Conservation (phyloP, 768 basidiomycete species). For the Pisolithus albus region DNA sequence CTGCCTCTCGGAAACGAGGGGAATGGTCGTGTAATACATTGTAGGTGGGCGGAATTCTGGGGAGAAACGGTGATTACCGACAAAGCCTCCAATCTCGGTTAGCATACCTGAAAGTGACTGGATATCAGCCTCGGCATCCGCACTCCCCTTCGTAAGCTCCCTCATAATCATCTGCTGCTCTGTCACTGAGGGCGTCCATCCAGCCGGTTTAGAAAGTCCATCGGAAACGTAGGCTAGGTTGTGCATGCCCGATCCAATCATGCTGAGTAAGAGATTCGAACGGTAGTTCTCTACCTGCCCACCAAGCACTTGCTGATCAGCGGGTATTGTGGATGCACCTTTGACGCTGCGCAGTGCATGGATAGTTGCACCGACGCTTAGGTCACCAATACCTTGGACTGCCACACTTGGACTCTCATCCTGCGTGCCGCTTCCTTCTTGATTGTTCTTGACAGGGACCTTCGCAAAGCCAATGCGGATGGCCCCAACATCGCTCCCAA, state of each 20-base stretch:
- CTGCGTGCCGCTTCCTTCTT: slow-evolving; percentile 50
- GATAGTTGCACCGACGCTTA: slow-evolving; percentile 84
- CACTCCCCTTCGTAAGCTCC: slow-evolving; percentile 72
- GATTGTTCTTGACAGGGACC: slow-evolving; percentile 86
- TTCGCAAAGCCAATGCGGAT: slow-evolving; percentile 96
- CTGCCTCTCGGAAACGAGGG: slow-evolving; percentile 76
- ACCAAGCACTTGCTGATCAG: slow-evolving; percentile 88
- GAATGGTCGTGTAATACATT: slow-evolving; percentile 96
- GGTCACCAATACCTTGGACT: slow-evolving; percentile 76
- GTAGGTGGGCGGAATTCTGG: slow-evolving; percentile 87
- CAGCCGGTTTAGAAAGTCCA: slow-evolving; percentile 51
- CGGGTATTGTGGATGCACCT: slow-evolving; percentile 87
- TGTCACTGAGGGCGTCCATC: slow-evolving; percentile 70
- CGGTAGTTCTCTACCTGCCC: slow-evolving; percentile 93
- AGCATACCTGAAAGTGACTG: slow-evolving; percentile 76
- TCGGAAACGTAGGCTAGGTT: slow-evolving; percentile 49
- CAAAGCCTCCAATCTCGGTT: not conserved
- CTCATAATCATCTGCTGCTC: slow-evolving; percentile 98
- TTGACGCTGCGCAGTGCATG: slow-evolving; percentile 82
- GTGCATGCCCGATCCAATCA: slow-evolving; percentile 75
- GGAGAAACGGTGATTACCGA: slow-evolving; percentile 1
- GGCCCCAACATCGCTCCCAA: slow-evolving; percentile 94
- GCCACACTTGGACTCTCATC: slow-evolving; percentile 61
- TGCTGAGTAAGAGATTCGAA: slow-evolving; percentile 82
- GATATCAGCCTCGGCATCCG: slow-evolving; percentile 79